Base-by-base conservation (phyloP, 2,329 filamentous ascomycete genomes). In the Blastomyces parvus region DNA sequence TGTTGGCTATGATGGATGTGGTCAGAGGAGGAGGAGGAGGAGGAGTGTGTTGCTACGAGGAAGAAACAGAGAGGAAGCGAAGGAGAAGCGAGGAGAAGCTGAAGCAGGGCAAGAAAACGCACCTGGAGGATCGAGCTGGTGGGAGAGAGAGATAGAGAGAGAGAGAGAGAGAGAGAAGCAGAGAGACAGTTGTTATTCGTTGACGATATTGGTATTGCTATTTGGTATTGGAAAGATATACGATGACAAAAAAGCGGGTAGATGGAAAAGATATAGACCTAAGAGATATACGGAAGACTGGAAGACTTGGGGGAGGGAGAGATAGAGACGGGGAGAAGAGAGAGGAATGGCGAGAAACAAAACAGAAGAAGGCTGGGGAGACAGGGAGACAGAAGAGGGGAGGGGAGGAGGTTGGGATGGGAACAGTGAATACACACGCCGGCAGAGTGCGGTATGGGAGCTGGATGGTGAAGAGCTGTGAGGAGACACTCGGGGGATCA, bases 181-280 rank as follows among this genome's bases (percentile, higher is more conserved):
- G 44, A n/a, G 44, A 46, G 44, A 8, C 7, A 2, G 42, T 44
- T 44, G 14, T 44, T 44, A 17, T 44, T n/a, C n/a, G n/a, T n/a
- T n/a, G n/a, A n/a, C n/a, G n/a, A n/a, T n/a, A n/a, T n/a, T n/a
- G n/a, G n/a, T n/a, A n/a, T n/a, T n/a, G n/a, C n/a, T n/a, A n/a
- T n/a, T n/a, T n/a, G n/a, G n/a, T n/a, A n/a, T n/a, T 42, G 36
- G 25, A n/a, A 57, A 56, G 19, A 57, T 60, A 59, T 55, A 46
- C 36, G 42, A 59, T 22, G 62, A 50, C 11, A 52, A 61, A 48
- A 30, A n/a, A n/a, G 56, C 27, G 53, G n/a, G 58, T 55, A 42
- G 38, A 61, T 58, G 55, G 55, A 58, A 53, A 58, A 40, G 55
- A 58, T 42, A 58, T 58, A 58, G 42, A 22, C 13, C 55, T 58